Conservation (phyloP, 1,139 yeast species). For the Candida pseudoviswanathii region DNA sequence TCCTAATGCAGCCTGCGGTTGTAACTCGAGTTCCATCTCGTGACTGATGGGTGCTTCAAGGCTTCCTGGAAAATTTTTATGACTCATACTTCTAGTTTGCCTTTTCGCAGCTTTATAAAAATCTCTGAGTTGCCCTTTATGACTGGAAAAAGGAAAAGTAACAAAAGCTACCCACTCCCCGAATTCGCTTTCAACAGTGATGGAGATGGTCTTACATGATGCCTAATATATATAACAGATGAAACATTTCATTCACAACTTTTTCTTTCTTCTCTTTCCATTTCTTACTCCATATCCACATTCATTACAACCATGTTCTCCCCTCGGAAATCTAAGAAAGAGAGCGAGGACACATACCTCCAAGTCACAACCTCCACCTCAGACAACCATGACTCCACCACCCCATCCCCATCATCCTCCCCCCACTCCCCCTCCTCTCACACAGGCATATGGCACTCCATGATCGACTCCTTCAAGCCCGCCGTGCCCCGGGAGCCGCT, state of each 20-base stretch:
- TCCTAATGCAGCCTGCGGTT: too few species aligned
- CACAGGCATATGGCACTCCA: conserved; percentile 25
- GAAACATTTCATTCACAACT: neutral
- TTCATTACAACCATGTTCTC: neutral
- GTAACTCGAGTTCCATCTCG: too few species aligned
- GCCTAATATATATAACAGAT: neutral
- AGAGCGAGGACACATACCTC: conserved; percentile 4
- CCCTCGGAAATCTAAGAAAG: conserved; percentile 8
- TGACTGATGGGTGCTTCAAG: neutral
- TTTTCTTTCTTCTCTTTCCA: neutral
- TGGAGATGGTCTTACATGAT: neutral
- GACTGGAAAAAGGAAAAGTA: neutral
- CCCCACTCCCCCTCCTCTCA: neutral
- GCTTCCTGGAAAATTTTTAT: neutral
- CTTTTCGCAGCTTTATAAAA: conserved; percentile 7
- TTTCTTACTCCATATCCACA: neutral
- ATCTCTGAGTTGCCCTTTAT: conserved; percentile 6
- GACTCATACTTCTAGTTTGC: conserved; percentile 9
- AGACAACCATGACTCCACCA: neutral
- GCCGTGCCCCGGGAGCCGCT: conserved; percentile 21
- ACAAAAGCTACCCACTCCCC: neutral
- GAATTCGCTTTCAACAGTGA: too few species aligned
- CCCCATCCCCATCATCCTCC: too few species aligned
- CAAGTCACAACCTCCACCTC: conserved; percentile 6
- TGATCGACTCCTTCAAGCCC: conserved; percentile 40